Percentiles rank a stretch among this genome's conserved stretches.
These are phyloP conservation scores for Collybia nuda DNA, from an alignment of 768 basidiomycete species.

Conservation along the genomic window DNA sequence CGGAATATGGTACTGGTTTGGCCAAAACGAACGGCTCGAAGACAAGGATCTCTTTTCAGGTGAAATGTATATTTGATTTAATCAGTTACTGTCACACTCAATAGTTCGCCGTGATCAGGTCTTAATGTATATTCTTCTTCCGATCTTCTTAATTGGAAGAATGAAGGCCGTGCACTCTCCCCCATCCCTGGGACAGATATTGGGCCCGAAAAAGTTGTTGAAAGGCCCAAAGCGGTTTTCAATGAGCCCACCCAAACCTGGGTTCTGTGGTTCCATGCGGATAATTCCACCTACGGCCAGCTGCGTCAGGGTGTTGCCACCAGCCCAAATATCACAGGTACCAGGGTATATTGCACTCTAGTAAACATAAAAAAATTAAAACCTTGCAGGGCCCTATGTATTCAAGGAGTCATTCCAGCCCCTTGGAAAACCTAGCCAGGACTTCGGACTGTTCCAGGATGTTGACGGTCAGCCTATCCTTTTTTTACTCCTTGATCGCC, in stretches of 20 bases:
- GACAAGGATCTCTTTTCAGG: slow-evolving; percentile 22
- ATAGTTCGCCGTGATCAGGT: slow-evolving; percentile 3
- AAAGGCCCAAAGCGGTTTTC: slow-evolving; percentile 25
- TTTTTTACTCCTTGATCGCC: background rate
- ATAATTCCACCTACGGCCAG: slow-evolving; percentile 25
- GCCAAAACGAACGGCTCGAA: slow-evolving; percentile 21
- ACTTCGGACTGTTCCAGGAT: slow-evolving; percentile 22
- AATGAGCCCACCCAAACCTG: slow-evolving; percentile 19
- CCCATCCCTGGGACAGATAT: slow-evolving; percentile 25
- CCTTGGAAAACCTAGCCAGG: slow-evolving; percentile 19
- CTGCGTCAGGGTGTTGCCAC: slow-evolving; percentile 25
- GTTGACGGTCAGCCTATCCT: slow-evolving; percentile 11
- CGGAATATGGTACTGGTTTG: slow-evolving; percentile 28
- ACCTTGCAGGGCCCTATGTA: slow-evolving; percentile 18
- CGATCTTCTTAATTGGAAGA: slow-evolving; percentile 27
- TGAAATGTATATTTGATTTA: background rate
- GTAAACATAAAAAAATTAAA: background rate
- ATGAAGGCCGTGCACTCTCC: slow-evolving; percentile 22
- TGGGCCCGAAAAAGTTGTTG: slow-evolving; percentile 21
- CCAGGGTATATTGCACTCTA: background rate
- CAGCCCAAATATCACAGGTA: slow-evolving; percentile 25
- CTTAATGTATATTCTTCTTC: slow-evolving; percentile 25
- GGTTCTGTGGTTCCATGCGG: slow-evolving; percentile 29
- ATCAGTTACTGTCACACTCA: background rate
- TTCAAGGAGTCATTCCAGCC: slow-evolving; percentile 19